Evolutionary conservation across 2,329 filamentous ascomycete species (phyloP).

Genomic region (Alternaria triticimaculans): DNA sequence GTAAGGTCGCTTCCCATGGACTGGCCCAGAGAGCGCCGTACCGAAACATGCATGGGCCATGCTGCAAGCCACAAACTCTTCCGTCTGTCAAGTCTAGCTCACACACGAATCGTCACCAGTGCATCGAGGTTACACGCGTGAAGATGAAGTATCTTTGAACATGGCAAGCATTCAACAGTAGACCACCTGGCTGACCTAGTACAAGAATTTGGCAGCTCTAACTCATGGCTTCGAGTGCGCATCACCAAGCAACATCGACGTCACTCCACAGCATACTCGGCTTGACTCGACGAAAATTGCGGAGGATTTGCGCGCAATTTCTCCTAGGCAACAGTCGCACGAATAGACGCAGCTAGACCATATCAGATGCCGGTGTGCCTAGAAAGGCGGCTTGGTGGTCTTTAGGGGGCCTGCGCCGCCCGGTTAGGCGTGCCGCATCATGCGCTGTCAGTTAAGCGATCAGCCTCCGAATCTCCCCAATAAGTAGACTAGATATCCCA

Average conservation of each 20-base stretch:
- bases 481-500: conserved; percentile 12
- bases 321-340: conserved; percentile 1
- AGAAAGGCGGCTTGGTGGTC: not conserved
- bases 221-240: not conserved
- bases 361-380: conserved; percentile 4
- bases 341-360: not conserved
- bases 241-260: not conserved
- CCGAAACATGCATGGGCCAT: conserved; percentile 6
- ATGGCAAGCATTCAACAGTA: too few relatives aligned
- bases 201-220: not conserved
- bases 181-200: not conserved
- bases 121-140: not conserved
- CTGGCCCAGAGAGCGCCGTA: conserved; percentile 1
- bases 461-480: not conserved
- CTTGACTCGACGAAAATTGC: not conserved
- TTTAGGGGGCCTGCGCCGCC: conserved; percentile 3
- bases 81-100: not conserved
- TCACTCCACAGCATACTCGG: not conserved
- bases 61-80: not conserved
- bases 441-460: conserved; percentile 7
- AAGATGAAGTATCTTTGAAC: not conserved
- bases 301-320: conserved; percentile 6
- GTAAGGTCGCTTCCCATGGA: not conserved
- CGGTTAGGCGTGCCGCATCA: conserved; percentile 10
- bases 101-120: not conserved